phyloP scores from a whole-genome alignment of 2,329 filamentous ascomycete genomes.

The Malbranchea zuffiana region DNA sequence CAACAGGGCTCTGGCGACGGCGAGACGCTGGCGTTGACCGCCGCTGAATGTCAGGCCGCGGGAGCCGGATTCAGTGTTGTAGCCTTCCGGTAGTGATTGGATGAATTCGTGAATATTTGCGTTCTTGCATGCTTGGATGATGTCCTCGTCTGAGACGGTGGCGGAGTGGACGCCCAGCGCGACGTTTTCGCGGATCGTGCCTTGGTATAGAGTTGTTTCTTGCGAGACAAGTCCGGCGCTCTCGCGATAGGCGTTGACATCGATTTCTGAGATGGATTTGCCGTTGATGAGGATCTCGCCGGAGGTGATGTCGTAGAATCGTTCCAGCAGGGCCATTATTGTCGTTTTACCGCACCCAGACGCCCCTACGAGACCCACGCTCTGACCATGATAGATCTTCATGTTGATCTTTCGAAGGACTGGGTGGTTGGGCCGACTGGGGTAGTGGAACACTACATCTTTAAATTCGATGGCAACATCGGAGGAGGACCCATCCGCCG shows the following conservation, averaged over 20 bases:
- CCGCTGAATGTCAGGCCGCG: conserved; percentile 25
- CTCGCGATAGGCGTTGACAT: conserved; percentile 52
- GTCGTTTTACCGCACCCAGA: conserved; percentile 56
- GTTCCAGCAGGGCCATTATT: conserved; percentile 49
- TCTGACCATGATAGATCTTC: conserved; percentile 39
- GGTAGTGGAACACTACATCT: conserved; percentile 34
- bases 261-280: conserved; percentile 47
- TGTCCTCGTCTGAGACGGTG: conserved; percentile 21
- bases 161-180: conserved; percentile 41
- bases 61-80: conserved; percentile 26
- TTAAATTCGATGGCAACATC: conserved; percentile 36
- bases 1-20: conserved; percentile 34
- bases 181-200: conserved; percentile 59
- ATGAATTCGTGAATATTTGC: conserved; percentile 32
- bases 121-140: conserved; percentile 27
- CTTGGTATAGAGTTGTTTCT: conserved; percentile 62
- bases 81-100: conserved; percentile 28
- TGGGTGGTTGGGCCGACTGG: conserved; percentile 18
- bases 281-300: conserved; percentile 57
- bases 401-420: conserved; percentile 24
- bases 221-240: conserved; percentile 62
- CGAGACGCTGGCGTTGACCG: conserved; percentile 35
- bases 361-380: conserved; percentile 46
- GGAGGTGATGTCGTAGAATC: conserved; percentile 58
- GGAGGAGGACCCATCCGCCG: conserved; percentile 24